These are phyloP conservation scores for Pholiota microspora DNA, from an alignment of 768 basidiomycete genomes.

Conservation along the genomic window DNA sequence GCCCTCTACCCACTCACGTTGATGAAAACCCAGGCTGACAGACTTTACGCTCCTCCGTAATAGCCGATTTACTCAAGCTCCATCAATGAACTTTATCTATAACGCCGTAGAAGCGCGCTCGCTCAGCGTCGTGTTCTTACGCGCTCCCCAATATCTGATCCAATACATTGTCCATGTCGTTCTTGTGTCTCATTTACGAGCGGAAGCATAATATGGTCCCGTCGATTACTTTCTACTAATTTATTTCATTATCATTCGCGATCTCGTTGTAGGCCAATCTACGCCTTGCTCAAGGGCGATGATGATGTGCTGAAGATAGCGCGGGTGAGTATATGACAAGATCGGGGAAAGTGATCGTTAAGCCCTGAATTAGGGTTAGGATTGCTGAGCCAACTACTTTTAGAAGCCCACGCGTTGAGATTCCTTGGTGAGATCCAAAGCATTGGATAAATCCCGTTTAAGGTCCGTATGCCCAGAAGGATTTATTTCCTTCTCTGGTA, in stretches of 20 bases:
- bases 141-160: not conserved
- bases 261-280: not conserved
- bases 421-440: not conserved
- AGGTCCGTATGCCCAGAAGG: not conserved
- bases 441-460: not conserved
- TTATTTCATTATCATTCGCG: not conserved
- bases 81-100: conserved; percentile 9
- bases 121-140: not conserved
- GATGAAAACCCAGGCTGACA: conserved; percentile 6
- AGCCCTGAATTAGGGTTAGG: conserved; percentile 14
- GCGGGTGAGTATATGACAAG: conserved; percentile 11
- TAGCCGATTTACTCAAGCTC: conserved; percentile 19
- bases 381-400: conserved; percentile 6
- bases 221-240: not conserved
- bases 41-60: conserved; percentile 13
- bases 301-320: not conserved
- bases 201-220: not conserved
- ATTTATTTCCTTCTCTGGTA: not conserved
- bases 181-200: not conserved
- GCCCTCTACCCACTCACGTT: conserved; percentile 9
- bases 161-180: not conserved
- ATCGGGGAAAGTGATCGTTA: conserved; percentile 18
- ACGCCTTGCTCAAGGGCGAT: not conserved
- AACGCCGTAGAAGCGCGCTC: not conserved
- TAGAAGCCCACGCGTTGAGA: not conserved